Evolutionary conservation across 371 early-diverging fungal genomes (phyloP).

Genomic region (Rhizopus sp.): DNA sequence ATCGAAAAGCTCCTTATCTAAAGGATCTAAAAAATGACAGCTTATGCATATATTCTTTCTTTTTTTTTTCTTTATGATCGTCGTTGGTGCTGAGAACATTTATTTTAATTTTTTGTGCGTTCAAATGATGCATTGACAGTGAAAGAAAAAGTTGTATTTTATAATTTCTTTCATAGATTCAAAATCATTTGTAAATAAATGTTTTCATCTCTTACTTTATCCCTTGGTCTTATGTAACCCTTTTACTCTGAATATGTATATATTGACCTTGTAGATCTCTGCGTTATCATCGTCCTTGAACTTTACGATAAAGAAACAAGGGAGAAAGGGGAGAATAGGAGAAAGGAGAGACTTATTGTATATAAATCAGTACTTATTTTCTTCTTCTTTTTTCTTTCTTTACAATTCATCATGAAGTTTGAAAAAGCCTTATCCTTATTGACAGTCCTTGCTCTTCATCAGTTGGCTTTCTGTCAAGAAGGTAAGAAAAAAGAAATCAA

Average conservation of each 20-base stretch:
- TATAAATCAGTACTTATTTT: neutral
- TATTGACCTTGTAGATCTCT: slow-evolving; percentile 18
- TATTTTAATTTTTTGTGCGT: slow-evolving; percentile 13
- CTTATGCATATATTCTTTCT: neutral
- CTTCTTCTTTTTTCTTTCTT: slow-evolving; percentile 3
- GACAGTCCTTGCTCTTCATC: slow-evolving; percentile 9
- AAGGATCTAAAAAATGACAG: slow-evolving; percentile 12
- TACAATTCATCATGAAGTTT: slow-evolving; percentile 17
- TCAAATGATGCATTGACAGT: slow-evolving; percentile 44
- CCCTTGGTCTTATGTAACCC: neutral
- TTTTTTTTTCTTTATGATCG: slow-evolving; percentile 40
- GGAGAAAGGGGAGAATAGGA: neutral
- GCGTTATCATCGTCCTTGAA: neutral
- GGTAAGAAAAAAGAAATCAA: slow-evolving; percentile 8
- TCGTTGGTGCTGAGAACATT: slow-evolving; percentile 41
- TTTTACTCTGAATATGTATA: neutral
- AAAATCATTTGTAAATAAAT: slow-evolving; percentile 4
- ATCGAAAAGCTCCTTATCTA: slow-evolving; percentile 93
- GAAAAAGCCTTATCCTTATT: slow-evolving; percentile 13
- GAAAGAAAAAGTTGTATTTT: slow-evolving; percentile 37
- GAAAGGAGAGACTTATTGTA: neutral
- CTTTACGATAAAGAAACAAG: neutral
- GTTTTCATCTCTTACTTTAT: neutral
- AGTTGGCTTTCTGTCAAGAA: slow-evolving; percentile 17
- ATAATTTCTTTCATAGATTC: slow-evolving; percentile 7